A percentile compares a stretch with the other conserved stretches of the same genome.
These are phyloP conservation scores for Pleomassaria siparia DNA, from an alignment of 2,329 filamentous ascomycete species.

Conservation along the genomic window DNA sequence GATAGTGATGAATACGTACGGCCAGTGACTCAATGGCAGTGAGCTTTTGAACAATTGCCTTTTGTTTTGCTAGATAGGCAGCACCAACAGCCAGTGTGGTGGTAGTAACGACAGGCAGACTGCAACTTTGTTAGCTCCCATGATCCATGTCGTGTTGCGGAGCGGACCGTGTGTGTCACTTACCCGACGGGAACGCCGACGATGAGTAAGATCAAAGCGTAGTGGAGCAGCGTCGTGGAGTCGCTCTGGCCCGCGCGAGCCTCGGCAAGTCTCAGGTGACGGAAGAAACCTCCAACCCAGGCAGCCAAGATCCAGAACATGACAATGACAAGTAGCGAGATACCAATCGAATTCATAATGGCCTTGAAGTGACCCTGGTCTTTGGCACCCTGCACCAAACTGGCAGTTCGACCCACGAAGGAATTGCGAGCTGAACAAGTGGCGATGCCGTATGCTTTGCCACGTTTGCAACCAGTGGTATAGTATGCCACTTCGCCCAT, in stretches of 20 bases:
- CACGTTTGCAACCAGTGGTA: slow-evolving; percentile 80
- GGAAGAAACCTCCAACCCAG: slow-evolving; percentile 81
- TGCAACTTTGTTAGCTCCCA: neutral
- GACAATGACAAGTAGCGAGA: slow-evolving; percentile 71
- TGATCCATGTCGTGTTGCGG: too few relatives aligned
- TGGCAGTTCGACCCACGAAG: slow-evolving; percentile 75
- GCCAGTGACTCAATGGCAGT: slow-evolving; percentile 70
- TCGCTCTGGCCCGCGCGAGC: slow-evolving; percentile 58
- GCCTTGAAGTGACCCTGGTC: slow-evolving; percentile 80
- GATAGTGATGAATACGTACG: slow-evolving; percentile 4
- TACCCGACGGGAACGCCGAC: slow-evolving; percentile 72
- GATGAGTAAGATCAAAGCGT: slow-evolving; percentile 60
- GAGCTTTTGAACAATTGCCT: slow-evolving; percentile 78
- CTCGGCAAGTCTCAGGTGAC: slow-evolving; percentile 64
- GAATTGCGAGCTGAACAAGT: slow-evolving; percentile 69
- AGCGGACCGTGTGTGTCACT: neutral
- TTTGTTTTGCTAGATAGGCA: slow-evolving; percentile 74
- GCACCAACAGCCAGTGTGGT: slow-evolving; percentile 77
- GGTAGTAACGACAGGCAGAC: slow-evolving; percentile 77
- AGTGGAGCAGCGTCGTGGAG: slow-evolving; percentile 61
- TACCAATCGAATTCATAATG: slow-evolving; percentile 81
- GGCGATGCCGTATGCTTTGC: slow-evolving; percentile 71
- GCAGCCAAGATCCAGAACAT: slow-evolving; percentile 74
- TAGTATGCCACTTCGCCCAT: slow-evolving; percentile 77
- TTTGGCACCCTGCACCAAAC: slow-evolving; percentile 72